These are phyloP conservation scores for Saposhnikovia divaricata DNA, from an alignment of 129 eudicot species.

Conservation along the genomic window DNA sequence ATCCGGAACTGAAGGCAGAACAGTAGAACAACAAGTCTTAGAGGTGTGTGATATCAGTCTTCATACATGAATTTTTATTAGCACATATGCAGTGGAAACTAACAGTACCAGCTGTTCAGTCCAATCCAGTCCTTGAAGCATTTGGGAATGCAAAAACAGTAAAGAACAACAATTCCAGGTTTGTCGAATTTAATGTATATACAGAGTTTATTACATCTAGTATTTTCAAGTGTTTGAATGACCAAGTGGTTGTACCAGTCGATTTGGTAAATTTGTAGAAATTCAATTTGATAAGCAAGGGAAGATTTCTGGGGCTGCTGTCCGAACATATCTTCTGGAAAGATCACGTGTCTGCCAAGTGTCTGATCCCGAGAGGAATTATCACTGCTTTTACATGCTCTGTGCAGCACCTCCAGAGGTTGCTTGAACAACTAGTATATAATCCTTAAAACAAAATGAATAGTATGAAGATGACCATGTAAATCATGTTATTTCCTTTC, in stretches of 20 bases:
- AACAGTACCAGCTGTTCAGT: constrained; percentile 36
- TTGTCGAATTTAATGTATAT: background rate
- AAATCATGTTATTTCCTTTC: constrained; percentile 14
- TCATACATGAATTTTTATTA: background rate
- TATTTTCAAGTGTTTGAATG: constrained; percentile 24
- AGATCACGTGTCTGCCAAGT: constrained; percentile 99
- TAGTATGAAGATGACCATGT: constrained; percentile 1
- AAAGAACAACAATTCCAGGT: constrained; percentile 94
- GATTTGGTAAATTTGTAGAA: constrained; percentile 99
- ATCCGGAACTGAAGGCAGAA: constrained; percentile 78
- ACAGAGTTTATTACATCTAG: background rate
- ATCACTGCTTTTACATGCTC: constrained; percentile 96
- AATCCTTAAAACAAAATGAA: background rate
- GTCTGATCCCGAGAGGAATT: constrained; percentile 91
- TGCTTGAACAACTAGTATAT: constrained; percentile 5
- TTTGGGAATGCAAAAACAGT: constrained; percentile 98
- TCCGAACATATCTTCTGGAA: constrained; percentile 90
- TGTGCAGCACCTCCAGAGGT: constrained; percentile 99
- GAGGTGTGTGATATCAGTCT: constrained; percentile 47
- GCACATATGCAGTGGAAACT: constrained; percentile 10
- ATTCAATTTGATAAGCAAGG: constrained; percentile 86
- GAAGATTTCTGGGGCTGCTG: constrained; percentile 96
- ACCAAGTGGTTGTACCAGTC: constrained; percentile 67
- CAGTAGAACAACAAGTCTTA: constrained; percentile 85
- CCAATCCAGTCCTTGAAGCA: constrained; percentile 97